Conservation (phyloP, 2,329 filamentous ascomycete genomes). For the Claviceps cyperi region DNA sequence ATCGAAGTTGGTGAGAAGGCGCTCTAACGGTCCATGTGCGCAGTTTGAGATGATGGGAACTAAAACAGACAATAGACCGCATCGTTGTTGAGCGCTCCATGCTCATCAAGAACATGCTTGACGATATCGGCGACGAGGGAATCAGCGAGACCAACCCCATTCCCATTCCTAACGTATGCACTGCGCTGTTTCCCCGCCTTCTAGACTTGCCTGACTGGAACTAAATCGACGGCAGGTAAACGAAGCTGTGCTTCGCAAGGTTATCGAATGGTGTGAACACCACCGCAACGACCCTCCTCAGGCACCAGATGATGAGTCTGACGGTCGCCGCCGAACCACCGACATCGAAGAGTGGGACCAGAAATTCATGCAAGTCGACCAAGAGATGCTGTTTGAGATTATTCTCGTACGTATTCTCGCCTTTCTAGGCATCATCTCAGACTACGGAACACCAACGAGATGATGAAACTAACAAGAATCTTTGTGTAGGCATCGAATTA, state of each 20-base stretch:
- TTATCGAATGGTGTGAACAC: slow-evolving; percentile 95
- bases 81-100: slow-evolving; percentile 80
- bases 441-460: background rate
- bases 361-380: slow-evolving; percentile 99
- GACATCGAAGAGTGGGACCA: slow-evolving; percentile 99
- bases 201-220: background rate
- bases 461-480: background rate
- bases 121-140: slow-evolving; percentile 63
- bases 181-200: background rate
- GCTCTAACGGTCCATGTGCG: background rate
- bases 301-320: slow-evolving; percentile 74
- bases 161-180: slow-evolving; percentile 69
- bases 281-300: slow-evolving; percentile 81
- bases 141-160: slow-evolving; percentile 50
- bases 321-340: slow-evolving; percentile 93
- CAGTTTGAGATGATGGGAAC: background rate
- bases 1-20: slow-evolving; percentile 32
- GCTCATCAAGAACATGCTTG: slow-evolving; percentile 96
- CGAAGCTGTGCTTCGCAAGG: slow-evolving; percentile 85
- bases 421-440: background rate
- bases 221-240: slow-evolving; percentile 50
- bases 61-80: slow-evolving; percentile 41
- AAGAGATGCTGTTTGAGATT: slow-evolving; percentile 99
- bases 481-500: slow-evolving; percentile 78
- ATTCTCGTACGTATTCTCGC: slow-evolving; percentile 58